Conservation (phyloP, 1,284 basidiomycete species). For the Jaminaea rosea region DNA sequence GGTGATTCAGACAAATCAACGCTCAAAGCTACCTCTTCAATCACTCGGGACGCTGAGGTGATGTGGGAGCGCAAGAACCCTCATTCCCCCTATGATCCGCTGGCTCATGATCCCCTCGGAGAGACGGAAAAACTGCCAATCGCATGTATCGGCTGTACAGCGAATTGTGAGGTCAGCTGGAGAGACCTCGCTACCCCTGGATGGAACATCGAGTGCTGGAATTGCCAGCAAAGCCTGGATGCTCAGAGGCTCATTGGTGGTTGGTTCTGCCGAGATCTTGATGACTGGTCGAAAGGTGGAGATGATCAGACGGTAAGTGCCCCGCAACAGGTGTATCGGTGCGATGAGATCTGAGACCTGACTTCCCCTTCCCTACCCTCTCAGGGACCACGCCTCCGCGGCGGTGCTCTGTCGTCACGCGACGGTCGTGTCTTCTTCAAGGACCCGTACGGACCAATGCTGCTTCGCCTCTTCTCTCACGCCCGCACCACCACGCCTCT, state of each 20-base stretch:
- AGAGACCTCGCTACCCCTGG: too few species aligned
- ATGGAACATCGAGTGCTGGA: too few species aligned
- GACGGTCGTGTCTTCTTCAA: background rate
- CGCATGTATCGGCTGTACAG: too few species aligned
- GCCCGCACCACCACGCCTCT: background rate
- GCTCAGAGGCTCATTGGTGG: too few species aligned
- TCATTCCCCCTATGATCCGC: background rate
- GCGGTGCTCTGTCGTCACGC: background rate
- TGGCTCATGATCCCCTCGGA: background rate
- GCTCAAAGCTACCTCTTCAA: background rate
- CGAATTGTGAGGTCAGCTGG: too few species aligned
- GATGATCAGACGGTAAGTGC: background rate
- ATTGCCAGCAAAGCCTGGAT: too few species aligned
- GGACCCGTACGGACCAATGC: conserved; percentile 1
- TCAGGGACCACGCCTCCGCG: background rate
- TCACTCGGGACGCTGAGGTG: background rate
- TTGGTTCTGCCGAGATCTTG: too few species aligned
- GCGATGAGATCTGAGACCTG: background rate
- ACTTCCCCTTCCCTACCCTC: background rate
- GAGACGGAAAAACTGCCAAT: background rate
- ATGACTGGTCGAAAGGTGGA: too few species aligned
- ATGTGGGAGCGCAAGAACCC: background rate
- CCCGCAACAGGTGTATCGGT: background rate
- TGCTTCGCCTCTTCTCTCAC: background rate
- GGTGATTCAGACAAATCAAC: background rate